Percentiles rank a stretch among this genome's conserved stretches.
Evolutionary conservation across 768 basidiomycete species (phyloP).

Genomic region (Leccinum obscurum): DNA sequence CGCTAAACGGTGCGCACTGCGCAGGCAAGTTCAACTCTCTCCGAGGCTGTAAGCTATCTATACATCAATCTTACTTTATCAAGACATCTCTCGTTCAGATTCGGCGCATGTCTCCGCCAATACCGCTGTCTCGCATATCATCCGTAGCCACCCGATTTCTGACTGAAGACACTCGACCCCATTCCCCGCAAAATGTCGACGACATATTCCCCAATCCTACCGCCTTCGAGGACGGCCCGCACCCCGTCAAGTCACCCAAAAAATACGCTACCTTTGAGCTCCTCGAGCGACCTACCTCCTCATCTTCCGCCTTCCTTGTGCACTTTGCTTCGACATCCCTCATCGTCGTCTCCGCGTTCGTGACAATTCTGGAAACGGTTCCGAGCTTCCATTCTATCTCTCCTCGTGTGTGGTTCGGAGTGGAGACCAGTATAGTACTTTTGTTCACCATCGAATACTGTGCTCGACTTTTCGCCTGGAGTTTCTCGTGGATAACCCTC

Average conservation of each 20-base stretch:
- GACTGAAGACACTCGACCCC: conserved; percentile 40
- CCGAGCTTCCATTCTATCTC: conserved; percentile 72
- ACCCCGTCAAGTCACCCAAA: conserved; percentile 44
- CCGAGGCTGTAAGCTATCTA: too few species aligned
- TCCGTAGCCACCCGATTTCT: conserved; percentile 38
- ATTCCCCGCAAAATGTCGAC: conserved; percentile 36
- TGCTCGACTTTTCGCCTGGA: conserved; percentile 74
- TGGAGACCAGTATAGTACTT: conserved; percentile 82
- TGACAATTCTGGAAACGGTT: conserved; percentile 80
- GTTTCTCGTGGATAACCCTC: conserved; percentile 58
- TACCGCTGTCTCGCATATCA: conserved; percentile 29
- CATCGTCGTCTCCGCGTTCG: conserved; percentile 71
- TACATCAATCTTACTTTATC: not conserved
- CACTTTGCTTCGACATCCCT: conserved; percentile 70
- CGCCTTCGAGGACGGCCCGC: conserved; percentile 35
- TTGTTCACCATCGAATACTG: conserved; percentile 87
- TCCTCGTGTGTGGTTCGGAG: conserved; percentile 77
- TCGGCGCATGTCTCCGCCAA: conserved; percentile 30
- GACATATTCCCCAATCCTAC: conserved; percentile 41
- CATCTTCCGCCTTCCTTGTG: conserved; percentile 70
- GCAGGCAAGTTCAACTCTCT: too few species aligned
- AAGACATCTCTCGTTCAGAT: not conserved
- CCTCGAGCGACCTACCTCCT: conserved; percentile 80
- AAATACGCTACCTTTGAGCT: conserved; percentile 67
- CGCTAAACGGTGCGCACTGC: too few species aligned